Conservation (phyloP, 2,329 filamentous ascomycete species). For the Tothia fuscella region DNA sequence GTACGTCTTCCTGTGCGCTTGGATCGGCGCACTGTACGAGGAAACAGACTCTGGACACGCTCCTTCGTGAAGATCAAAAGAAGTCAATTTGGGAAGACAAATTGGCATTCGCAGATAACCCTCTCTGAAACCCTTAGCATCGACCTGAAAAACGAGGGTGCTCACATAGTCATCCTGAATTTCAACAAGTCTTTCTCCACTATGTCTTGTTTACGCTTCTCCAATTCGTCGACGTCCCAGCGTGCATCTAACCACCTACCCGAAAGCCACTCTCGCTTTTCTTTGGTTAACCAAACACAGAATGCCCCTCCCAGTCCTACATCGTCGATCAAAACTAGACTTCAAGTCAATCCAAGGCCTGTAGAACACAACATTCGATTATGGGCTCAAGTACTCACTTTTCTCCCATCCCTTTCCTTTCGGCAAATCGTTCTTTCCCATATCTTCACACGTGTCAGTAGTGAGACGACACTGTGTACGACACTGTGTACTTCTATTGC, state of each 20-base stretch:
- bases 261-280: conserved; percentile 22
- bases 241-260: conserved; percentile 19
- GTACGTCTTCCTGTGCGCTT: too few relatives aligned
- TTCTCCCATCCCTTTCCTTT: conserved; percentile 6
- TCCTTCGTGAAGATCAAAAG: too few relatives aligned
- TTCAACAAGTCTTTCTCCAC: conserved; percentile 20
- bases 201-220: conserved; percentile 16
- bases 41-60: too few relatives aligned
- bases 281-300: conserved; percentile 20
- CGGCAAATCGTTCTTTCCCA: conserved; percentile 2
- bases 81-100: too few relatives aligned
- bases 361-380: neutral
- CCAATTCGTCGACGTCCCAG: conserved; percentile 22
- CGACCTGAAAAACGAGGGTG: too few relatives aligned
- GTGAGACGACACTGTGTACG: too few relatives aligned
- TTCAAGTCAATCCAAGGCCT: neutral
- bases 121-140: too few relatives aligned
- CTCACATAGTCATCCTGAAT: conserved; percentile 8
- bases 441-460: neutral
- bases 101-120: too few relatives aligned
- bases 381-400: neutral
- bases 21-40: too few relatives aligned
- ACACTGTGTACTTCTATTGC: neutral
- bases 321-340: conserved; percentile 12
- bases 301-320: conserved; percentile 21